Percentiles rank a stretch among this genome's conserved stretches.
Conservation (phyloP, 2,329 filamentous ascomycete genomes). For the Penicillium sclerotigenum region DNA sequence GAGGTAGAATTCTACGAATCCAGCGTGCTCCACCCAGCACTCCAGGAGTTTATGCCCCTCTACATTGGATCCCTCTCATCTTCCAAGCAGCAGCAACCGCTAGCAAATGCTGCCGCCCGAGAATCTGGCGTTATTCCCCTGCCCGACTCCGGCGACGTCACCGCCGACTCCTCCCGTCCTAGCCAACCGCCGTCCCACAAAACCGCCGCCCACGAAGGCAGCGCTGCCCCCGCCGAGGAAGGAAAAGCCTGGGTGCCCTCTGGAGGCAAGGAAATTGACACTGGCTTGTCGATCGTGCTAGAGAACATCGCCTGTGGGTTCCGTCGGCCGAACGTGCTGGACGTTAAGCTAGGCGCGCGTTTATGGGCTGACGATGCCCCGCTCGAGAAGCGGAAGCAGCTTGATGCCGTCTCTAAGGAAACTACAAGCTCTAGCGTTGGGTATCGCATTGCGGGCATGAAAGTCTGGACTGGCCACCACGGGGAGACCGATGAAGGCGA, state of each 20-base stretch:
- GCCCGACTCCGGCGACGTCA: constrained; percentile 20
- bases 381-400: constrained; percentile 54
- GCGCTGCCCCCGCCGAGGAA: constrained; percentile 23
- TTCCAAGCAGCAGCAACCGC: constrained; percentile 48
- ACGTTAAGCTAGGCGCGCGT: constrained; percentile 83
- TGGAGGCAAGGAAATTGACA: constrained; percentile 64
- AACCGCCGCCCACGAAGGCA: constrained; percentile 22
- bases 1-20: constrained; percentile 91
- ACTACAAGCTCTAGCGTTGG: constrained; percentile 61
- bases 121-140: constrained; percentile 41
- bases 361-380: constrained; percentile 75
- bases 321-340: constrained; percentile 80
- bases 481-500: constrained; percentile 31
- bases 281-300: constrained; percentile 75
- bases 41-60: constrained; percentile 76
- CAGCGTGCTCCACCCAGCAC: constrained; percentile 65
- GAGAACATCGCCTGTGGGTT: constrained; percentile 82
- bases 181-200: constrained; percentile 20
- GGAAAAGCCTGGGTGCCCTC: constrained; percentile 45
- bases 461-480: constrained; percentile 50
- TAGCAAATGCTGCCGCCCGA: constrained; percentile 49
- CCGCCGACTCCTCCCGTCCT: constrained; percentile 11
- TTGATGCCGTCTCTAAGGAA: constrained; percentile 58
- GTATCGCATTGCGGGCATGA: constrained; percentile 65
- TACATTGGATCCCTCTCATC: constrained; percentile 78